These are phyloP conservation scores for Amanita jacksonii DNA, from an alignment of 768 basidiomycete species.

Conservation along the genomic window DNA sequence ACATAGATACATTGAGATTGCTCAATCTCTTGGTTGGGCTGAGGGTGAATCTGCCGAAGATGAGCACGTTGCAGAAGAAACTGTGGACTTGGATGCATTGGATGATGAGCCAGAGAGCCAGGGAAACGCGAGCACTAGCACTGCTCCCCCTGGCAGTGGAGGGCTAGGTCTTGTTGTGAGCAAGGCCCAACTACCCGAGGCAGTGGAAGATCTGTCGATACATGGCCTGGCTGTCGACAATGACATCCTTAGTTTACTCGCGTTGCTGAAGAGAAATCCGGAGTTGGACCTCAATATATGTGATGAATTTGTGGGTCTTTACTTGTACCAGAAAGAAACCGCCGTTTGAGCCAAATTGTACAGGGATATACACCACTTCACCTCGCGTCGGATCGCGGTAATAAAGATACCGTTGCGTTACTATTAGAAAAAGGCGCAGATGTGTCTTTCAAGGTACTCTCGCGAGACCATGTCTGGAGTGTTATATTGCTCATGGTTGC, in stretches of 20 bases:
- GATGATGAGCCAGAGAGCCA: constrained; percentile 21
- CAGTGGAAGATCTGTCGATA: constrained; percentile 28
- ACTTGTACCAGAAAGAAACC: neutral
- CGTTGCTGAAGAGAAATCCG: constrained; percentile 32
- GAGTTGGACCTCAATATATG: constrained; percentile 42
- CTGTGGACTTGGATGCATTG: constrained; percentile 38
- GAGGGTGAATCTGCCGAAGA: constrained; percentile 17
- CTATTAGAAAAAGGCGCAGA: constrained; percentile 63
- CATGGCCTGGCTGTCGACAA: constrained; percentile 60
- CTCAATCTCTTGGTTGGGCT: constrained; percentile 60
- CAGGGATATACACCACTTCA: constrained; percentile 89
- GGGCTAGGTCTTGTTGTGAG: constrained; percentile 62
- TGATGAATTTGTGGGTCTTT: constrained; percentile 62
- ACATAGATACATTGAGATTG: constrained; percentile 58
- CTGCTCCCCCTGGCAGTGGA: constrained; percentile 19
- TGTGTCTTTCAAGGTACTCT: constrained; percentile 45
- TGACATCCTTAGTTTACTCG: constrained; percentile 34
- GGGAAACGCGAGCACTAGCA: constrained; percentile 11
- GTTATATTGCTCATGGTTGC: neutral
- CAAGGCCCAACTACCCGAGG: constrained; percentile 33
- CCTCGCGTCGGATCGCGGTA: constrained; percentile 78
- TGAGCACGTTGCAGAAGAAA: constrained; percentile 17
- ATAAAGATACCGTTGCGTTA: constrained; percentile 41
- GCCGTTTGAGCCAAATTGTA: neutral
- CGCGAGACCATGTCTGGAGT: neutral